These are phyloP conservation scores for Orbilia quercus DNA, from an alignment of 2,329 filamentous ascomycete genomes.

Conservation along the genomic window DNA sequence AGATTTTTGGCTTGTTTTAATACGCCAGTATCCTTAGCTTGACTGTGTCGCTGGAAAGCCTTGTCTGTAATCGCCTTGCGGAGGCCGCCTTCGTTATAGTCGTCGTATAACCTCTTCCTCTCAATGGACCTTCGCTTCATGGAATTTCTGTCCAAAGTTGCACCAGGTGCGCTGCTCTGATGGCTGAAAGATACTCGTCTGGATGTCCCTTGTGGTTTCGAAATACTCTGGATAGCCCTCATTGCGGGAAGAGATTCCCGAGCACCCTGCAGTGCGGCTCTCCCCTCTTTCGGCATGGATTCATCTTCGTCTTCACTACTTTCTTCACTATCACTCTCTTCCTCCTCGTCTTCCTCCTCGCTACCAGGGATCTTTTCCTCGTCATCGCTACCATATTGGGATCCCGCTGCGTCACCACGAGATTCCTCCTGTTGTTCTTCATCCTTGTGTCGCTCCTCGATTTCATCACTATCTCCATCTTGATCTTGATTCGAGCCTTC, in stretches of 20 bases:
- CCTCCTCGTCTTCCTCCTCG: constrained; percentile 2
- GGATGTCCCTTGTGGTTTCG: too few relatives aligned
- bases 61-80: constrained; percentile 24
- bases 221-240: too few relatives aligned
- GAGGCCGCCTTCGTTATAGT: neutral
- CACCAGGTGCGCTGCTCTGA: neutral
- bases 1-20: constrained; percentile 5
- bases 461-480: neutral
- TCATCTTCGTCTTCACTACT: neutral
- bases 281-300: neutral
- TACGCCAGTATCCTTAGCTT: constrained; percentile 23
- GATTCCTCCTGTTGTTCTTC: constrained; percentile 4
- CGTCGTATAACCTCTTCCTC: neutral
- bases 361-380: neutral
- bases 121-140: constrained; percentile 30
- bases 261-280: neutral
- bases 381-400: neutral
- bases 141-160: neutral
- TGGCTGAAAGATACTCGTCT: neutral
- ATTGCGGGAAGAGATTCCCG: neutral
- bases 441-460: neutral
- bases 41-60: constrained; percentile 31
- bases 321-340: neutral
- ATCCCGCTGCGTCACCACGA: neutral
- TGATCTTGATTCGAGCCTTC: neutral